Evolutionary conservation across 805 yeast species (phyloP), one percentile per base, ranked within the genome.

Genomic region (Cyberlindnera misumaiensis): DNA sequence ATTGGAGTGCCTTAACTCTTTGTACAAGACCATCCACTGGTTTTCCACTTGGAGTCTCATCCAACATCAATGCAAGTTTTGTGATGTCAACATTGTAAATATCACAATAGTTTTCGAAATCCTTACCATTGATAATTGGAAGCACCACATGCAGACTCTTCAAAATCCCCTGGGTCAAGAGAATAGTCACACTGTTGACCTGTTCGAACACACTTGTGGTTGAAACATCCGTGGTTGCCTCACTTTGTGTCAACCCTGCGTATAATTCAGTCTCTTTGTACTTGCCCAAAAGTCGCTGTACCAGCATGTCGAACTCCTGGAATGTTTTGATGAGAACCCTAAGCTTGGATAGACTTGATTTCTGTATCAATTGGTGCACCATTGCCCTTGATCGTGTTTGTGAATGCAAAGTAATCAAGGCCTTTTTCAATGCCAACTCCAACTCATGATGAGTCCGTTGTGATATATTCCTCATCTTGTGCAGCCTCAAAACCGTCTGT

Each of bases 101-200:
- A 22, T 60, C 69, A 44, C 70, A 63, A 43, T 66, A 73, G 41
- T 65, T 62, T 29, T 60, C 57, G 24, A 73, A 48, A 16, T 62
- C 68, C 5, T 55, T 43, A 13, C 54, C 49, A 34, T 61, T 48
- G 16, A 65, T 52, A 36, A 52, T 42, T 9, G 60, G 53, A 3
- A 64, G 32, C 30, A 62, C 35, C 26, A 49, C 48, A 11, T 46
- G 46, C 24, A 62, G 43, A 8, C 58, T 49, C 13, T 51, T 31
- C 2, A 56, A 37, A 4, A 59, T 35, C 7, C 61, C 54, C 35
- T 64, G 66, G 11, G 57, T 46, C 4, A 56, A 41, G 3, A 71
- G 47, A 0, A 56, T 43, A 3, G 72, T 43, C 5, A 70, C 39
- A 39, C 62, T 63, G 30, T 53, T 42, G 11, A 58, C 49, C 9